Conservation (phyloP, 768 basidiomycete species). For the Pisolithus sp. region DNA sequence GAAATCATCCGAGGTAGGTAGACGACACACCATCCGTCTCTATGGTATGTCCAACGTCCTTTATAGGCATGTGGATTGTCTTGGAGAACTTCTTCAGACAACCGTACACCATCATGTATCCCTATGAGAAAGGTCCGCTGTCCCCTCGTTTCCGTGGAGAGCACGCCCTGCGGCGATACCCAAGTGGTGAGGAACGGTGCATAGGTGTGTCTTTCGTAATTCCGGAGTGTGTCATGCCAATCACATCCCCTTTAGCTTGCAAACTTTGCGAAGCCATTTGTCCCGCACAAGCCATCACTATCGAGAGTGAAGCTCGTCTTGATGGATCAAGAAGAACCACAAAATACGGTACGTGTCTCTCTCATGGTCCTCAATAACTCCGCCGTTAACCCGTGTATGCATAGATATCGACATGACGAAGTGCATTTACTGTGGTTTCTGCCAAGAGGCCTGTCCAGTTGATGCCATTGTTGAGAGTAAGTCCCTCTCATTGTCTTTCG, state of each 20-base stretch:
- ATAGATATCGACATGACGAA: slow-evolving; percentile 99
- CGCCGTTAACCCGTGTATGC: background rate
- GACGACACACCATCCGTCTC: background rate
- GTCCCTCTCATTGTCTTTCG: slow-evolving; percentile 26
- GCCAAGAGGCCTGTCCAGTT: slow-evolving; percentile 98
- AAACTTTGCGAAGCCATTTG: slow-evolving; percentile 99
- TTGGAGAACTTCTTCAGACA: slow-evolving; percentile 87
- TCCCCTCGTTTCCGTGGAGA: slow-evolving; percentile 98
- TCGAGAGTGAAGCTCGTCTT: slow-evolving; percentile 92
- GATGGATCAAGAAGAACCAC: slow-evolving; percentile 97
- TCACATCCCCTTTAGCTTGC: slow-evolving; percentile 56
- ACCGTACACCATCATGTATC: slow-evolving; percentile 98
- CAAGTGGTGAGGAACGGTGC: slow-evolving; percentile 96
- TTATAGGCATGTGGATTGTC: slow-evolving; percentile 95
- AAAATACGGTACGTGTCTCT: slow-evolving; percentile 70
- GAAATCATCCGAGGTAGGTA: slow-evolving; percentile 91
- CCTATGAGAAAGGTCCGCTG: slow-evolving; percentile 96
- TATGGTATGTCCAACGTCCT: slow-evolving; percentile 7
- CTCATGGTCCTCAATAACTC: slow-evolving; percentile 3
- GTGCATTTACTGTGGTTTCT: slow-evolving; percentile 99
- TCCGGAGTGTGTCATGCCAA: slow-evolving; percentile 4
- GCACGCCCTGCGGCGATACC: slow-evolving; percentile 93
- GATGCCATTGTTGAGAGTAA: slow-evolving; percentile 98
- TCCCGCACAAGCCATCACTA: slow-evolving; percentile 98
- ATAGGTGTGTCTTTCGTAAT: slow-evolving; percentile 61